These are phyloP conservation scores for Handroanthus guayacan DNA, from an alignment of 257 asterid species.

Conservation along the genomic window DNA sequence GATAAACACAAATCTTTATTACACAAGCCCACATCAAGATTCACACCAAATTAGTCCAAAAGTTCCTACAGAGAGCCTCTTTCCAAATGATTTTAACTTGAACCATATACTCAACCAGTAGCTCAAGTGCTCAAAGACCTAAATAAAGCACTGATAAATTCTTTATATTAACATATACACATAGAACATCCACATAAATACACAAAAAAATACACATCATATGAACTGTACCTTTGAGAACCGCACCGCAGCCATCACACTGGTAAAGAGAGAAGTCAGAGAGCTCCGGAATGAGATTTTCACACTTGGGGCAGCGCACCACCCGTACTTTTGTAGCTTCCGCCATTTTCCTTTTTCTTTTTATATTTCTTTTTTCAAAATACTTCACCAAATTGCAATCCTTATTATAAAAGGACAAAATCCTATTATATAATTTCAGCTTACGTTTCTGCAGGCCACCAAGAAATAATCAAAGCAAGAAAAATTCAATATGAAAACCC, in stretches of 20 bases:
- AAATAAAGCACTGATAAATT: conserved; percentile 12
- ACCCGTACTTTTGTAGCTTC: conserved; percentile 69
- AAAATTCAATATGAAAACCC: conserved; percentile 10
- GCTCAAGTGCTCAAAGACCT: conserved; percentile 23
- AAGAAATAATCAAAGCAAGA: conserved; percentile 40
- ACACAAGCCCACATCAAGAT: conserved; percentile 14
- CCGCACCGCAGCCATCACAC: conserved; percentile 95
- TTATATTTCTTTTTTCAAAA: conserved; percentile 16
- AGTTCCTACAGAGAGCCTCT: background rate
- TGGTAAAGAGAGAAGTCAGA: conserved; percentile 83
- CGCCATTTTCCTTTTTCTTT: conserved; percentile 45
- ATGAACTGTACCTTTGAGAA: conserved; percentile 70
- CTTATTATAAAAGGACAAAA: conserved; percentile 13
- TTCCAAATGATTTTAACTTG: background rate
- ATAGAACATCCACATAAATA: conserved; percentile 9
- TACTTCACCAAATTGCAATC: conserved; percentile 38
- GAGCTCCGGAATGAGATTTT: conserved; percentile 80
- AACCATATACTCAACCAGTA: conserved; percentile 17
- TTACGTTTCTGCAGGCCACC: conserved; percentile 23
- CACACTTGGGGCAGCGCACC: conserved; percentile 97
- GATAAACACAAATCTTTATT: background rate
- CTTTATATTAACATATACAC: background rate
- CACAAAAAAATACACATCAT: conserved; percentile 14
- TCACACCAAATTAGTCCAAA: conserved; percentile 26
- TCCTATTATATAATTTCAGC: conserved; percentile 3